Conservation (phyloP, 2,329 filamentous ascomycete species). For the Zasmidium angulare region DNA sequence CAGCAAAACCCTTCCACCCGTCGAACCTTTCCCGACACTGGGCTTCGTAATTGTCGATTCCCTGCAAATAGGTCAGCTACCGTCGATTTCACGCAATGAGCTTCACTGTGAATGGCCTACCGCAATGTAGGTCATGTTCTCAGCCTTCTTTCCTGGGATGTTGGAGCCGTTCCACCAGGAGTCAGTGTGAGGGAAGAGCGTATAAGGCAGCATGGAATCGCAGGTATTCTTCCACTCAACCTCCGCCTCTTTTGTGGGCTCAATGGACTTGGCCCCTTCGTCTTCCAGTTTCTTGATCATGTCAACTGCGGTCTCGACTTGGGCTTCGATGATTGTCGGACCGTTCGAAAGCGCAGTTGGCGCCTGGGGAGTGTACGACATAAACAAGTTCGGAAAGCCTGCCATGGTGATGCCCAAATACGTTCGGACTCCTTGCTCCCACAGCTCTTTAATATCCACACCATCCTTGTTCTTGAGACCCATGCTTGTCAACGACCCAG, state of each 20-base stretch:
- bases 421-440: constrained; percentile 41
- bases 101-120: constrained; percentile 38
- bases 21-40: constrained; percentile 42
- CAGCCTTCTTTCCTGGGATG: constrained; percentile 43
- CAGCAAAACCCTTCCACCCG: constrained; percentile 33
- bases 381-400: constrained; percentile 41
- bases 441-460: constrained; percentile 35
- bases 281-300: constrained; percentile 40
- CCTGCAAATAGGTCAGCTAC: constrained; percentile 40
- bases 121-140: constrained; percentile 44
- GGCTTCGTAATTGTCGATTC: constrained; percentile 37
- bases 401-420: constrained; percentile 39
- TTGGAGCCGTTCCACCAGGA: constrained; percentile 42
- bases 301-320: constrained; percentile 47
- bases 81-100: background rate
- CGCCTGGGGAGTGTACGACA: constrained; percentile 47
- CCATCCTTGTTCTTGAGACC: constrained; percentile 33
- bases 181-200: constrained; percentile 30
- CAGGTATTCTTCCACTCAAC: constrained; percentile 38
- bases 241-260: constrained; percentile 43
- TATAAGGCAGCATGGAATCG: constrained; percentile 25
- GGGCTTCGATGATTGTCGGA: constrained; percentile 43
- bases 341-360: constrained; percentile 49
- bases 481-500: constrained; percentile 37
- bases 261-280: constrained; percentile 41